phyloP scores from a whole-genome alignment of 306 rosid species.

The Rosa rugosa region DNA sequence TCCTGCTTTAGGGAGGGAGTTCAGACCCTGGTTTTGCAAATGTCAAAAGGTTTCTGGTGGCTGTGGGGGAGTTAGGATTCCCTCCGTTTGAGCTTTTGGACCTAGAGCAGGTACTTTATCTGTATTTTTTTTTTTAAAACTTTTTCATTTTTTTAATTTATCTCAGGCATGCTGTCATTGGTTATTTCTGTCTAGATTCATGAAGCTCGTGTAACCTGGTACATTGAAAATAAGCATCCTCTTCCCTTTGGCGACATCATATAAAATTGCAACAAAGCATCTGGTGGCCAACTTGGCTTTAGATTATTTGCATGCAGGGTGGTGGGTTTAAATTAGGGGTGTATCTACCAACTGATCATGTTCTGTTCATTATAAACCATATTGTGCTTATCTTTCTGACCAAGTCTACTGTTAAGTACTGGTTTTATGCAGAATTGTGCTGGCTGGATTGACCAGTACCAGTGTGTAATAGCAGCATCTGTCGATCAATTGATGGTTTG shows the following conservation, averaged over 20 bases:
- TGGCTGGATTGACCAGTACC: conserved; percentile 8
- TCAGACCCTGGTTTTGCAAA: conserved; percentile 36
- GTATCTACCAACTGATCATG: no score
- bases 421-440: no score
- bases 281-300: no score
- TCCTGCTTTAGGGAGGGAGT: conserved; percentile 51
- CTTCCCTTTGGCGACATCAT: no score
- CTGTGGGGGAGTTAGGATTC: conserved; percentile 77
- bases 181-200: background rate
- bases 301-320: no score
- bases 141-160: background rate
- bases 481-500: conserved; percentile 33
- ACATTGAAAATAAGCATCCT: no score
- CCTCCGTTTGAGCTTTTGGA: conserved; percentile 70
- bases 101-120: conserved; percentile 72
- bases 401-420: no score
- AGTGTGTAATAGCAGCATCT: conserved; percentile 18
- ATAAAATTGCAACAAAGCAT: no score
- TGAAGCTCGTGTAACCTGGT: conserved; percentile 1
- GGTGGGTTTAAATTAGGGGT: no score
- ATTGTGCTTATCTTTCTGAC: no score
- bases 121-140: conserved; percentile 17
- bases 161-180: background rate
- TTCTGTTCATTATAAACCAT: no score
- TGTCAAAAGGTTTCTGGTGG: conserved; percentile 64